Conservation (phyloP, 2,329 filamentous ascomycete genomes). For the Pseudonectria buxi region DNA sequence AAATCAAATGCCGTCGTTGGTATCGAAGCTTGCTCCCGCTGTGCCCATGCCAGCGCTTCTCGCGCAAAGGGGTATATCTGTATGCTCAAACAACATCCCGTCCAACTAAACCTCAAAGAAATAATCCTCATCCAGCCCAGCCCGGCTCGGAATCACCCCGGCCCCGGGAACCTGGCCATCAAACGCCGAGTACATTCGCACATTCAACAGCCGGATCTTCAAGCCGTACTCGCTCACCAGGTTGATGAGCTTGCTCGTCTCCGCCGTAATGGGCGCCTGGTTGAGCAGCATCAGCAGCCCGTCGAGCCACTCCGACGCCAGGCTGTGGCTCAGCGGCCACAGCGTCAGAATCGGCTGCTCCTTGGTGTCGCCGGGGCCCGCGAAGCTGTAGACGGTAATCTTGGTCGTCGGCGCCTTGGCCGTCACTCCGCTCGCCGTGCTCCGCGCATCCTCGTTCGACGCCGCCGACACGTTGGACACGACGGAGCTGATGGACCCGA, state of each 20-base stretch:
- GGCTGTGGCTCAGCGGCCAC: conserved; percentile 69
- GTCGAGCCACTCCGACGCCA: conserved; percentile 95
- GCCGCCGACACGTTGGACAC: conserved; percentile 84
- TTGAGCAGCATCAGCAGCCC: conserved; percentile 91
- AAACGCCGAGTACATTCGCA: conserved; percentile 73
- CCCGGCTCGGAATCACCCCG: conserved; percentile 71
- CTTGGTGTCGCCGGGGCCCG: conserved; percentile 35
- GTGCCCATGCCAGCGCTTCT: background rate
- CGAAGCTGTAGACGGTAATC: conserved; percentile 82
- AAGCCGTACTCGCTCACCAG: conserved; percentile 85
- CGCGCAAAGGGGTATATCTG: background rate
- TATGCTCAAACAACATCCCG: conserved; percentile 1
- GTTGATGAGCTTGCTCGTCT: conserved; percentile 83
- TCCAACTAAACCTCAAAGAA: conserved; percentile 66
- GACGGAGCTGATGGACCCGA: conserved; percentile 82
- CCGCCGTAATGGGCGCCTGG: conserved; percentile 92
- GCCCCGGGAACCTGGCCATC: conserved; percentile 61
- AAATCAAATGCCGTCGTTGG: background rate
- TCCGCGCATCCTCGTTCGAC: conserved; percentile 44
- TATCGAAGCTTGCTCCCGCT: background rate
- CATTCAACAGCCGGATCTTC: conserved; percentile 87
- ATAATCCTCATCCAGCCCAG: conserved; percentile 86
- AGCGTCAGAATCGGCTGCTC: conserved; percentile 78
- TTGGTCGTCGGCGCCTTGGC: conserved; percentile 59
- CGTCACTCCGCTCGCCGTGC: conserved; percentile 37